A percentile compares a stretch with the other conserved stretches of the same genome.
phyloP scores from a whole-genome alignment of 768 basidiomycete species.

The Tulasnella sp. region DNA sequence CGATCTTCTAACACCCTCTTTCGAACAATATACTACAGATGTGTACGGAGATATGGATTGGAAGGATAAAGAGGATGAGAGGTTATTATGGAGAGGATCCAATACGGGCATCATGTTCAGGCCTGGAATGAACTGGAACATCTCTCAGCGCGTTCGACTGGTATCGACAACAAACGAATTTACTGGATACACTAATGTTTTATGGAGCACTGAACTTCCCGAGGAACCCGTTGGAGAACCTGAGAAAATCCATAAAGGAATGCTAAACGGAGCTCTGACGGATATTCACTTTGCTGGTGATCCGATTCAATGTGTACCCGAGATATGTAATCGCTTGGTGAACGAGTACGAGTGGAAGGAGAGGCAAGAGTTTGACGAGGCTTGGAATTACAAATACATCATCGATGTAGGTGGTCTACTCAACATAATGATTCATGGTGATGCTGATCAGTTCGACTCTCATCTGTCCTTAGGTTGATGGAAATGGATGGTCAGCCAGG shows the following conservation, averaged over 20 bases:
- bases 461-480: slow-evolving; percentile 19
- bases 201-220: not conserved
- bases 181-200: not conserved
- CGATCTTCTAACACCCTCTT: slow-evolving; percentile 35
- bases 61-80: slow-evolving; percentile 1
- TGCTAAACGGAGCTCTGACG: slow-evolving; percentile 22
- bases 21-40: no score
- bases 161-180: not conserved
- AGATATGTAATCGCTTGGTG: slow-evolving; percentile 18
- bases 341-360: slow-evolving; percentile 19
- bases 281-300: slow-evolving; percentile 24
- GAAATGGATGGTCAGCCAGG: slow-evolving; percentile 28
- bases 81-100: slow-evolving; percentile 8
- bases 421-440: no score
- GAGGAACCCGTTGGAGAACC: slow-evolving; percentile 7
- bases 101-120: not conserved
- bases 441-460: not conserved
- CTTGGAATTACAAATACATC: slow-evolving; percentile 21
- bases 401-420: slow-evolving; percentile 23
- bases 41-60: not conserved
- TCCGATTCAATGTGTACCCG: slow-evolving; percentile 24
- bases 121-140: not conserved
- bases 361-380: slow-evolving; percentile 20
- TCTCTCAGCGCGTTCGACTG: slow-evolving; percentile 6
- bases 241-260: not conserved